These are phyloP conservation scores for Quercus bicolor DNA, from an alignment of 306 rosid genomes.

Conservation along the genomic window DNA sequence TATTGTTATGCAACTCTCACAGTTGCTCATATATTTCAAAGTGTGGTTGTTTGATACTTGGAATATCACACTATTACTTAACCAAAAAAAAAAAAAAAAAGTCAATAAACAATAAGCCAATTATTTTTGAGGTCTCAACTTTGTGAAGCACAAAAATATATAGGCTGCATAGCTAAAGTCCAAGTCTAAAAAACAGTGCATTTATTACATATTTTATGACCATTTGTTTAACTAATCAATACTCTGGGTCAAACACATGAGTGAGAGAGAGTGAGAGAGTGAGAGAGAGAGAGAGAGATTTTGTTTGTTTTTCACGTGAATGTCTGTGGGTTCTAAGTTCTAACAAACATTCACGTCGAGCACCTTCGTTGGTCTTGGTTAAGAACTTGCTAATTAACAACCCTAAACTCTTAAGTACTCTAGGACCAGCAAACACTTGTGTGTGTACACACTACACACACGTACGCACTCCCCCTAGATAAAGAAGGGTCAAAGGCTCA, in stretches of 20 bases:
- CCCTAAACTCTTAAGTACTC: no score
- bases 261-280: neutral
- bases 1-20: no score
- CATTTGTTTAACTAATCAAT: conserved; percentile 17
- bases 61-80: no score
- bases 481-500: neutral
- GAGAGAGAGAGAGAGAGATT: neutral
- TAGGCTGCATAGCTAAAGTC: neutral
- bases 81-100: neutral
- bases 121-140: neutral
- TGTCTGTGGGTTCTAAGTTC: conserved; percentile 26
- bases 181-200: neutral
- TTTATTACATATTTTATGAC: neutral
- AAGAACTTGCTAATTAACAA: neutral
- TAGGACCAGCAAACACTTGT: no score
- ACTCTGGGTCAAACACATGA: conserved; percentile 20
- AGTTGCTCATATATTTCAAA: no score
- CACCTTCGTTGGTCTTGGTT: neutral
- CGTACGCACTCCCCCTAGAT: neutral
- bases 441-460: no score
- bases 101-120: neutral
- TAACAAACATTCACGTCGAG: conserved; percentile 35
- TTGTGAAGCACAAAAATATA: neutral
- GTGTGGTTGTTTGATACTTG: no score
- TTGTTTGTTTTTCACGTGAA: conserved; percentile 44